A percentile compares a stretch with the other conserved stretches of the same genome.
phyloP scores from a whole-genome alignment of 305 asterid species.

The Caryopteris hybrid region DNA sequence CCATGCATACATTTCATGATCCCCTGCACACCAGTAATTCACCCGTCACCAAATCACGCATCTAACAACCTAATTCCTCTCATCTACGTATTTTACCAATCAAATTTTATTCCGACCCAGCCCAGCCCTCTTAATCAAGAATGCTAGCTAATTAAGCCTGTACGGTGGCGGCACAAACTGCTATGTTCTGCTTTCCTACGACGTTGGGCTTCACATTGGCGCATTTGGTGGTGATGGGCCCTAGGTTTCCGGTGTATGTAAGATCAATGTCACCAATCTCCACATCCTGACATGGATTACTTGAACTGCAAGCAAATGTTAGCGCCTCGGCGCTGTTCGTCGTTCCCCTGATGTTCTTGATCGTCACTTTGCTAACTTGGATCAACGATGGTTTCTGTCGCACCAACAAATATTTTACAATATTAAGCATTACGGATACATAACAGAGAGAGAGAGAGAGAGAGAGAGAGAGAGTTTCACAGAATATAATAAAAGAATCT shows the following conservation, averaged over 20 bases:
- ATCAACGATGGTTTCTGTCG: slow-evolving; percentile 33
- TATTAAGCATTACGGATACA: no score
- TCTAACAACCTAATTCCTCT: no score
- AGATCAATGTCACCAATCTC: slow-evolving; percentile 40
- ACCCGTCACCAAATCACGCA: no score
- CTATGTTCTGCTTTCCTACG: slow-evolving; percentile 31
- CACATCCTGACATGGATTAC: slow-evolving; percentile 35
- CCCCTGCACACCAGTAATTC: no score
- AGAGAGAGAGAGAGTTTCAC: no score
- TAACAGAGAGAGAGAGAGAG: no score
- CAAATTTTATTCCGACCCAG: no score
- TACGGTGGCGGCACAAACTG: slow-evolving; percentile 18
- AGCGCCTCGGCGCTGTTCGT: slow-evolving; percentile 19
- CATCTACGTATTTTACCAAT: no score
- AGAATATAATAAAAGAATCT: no score
- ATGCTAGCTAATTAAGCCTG: not conserved
- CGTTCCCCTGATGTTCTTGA: slow-evolving; percentile 41
- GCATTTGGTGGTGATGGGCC: slow-evolving; percentile 30
- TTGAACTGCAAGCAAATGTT: slow-evolving; percentile 32
- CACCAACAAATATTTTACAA: no score
- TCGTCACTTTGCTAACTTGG: slow-evolving; percentile 29
- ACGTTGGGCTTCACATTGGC: slow-evolving; percentile 27
- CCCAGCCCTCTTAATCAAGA: no score
- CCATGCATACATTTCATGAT: no score
- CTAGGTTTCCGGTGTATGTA: slow-evolving; percentile 18